These are phyloP conservation scores for Scleromitrula shiraiana DNA, from an alignment of 2,329 filamentous ascomycete genomes.

Conservation along the genomic window DNA sequence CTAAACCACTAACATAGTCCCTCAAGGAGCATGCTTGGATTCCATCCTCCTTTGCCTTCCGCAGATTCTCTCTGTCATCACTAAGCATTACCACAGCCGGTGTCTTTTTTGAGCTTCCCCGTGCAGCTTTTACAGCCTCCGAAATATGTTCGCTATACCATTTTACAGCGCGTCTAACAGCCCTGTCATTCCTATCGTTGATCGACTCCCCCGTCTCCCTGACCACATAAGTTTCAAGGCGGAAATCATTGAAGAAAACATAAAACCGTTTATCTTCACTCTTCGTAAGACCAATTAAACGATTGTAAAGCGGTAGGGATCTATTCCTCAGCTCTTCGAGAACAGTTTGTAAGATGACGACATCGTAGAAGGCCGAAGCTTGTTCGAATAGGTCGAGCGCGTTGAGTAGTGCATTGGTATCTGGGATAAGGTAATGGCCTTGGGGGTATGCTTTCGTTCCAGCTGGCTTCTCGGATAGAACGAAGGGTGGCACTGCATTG, in stretches of 20 bases:
- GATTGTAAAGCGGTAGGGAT: conserved; percentile 90
- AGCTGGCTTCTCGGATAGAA: conserved; percentile 82
- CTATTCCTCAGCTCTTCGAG: conserved; percentile 92
- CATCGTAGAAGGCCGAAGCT: conserved; percentile 85
- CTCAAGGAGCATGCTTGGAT: conserved; percentile 60
- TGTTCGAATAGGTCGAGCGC: conserved; percentile 98
- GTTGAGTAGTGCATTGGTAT: conserved; percentile 91
- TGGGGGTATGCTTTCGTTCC: conserved; percentile 74
- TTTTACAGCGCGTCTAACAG: conserved; percentile 73
- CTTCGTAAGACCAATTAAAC: conserved; percentile 80
- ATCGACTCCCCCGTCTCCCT: conserved; percentile 74
- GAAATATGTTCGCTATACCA: conserved; percentile 86
- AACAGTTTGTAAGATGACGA: conserved; percentile 93
- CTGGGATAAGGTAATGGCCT: conserved; percentile 90
- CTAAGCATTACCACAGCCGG: conserved; percentile 89
- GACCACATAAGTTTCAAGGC: conserved; percentile 79
- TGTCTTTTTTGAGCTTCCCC: conserved; percentile 43
- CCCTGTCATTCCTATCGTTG: conserved; percentile 93
- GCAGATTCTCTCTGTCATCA: conserved; percentile 81
- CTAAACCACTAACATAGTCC: conserved; percentile 76
- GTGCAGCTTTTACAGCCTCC: conserved; percentile 46
- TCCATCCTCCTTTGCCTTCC: conserved; percentile 68
- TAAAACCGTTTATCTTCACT: conserved; percentile 97
- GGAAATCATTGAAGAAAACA: conserved; percentile 98
- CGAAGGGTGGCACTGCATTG: conserved; percentile 62